Evolutionary conservation across 1,139 yeast species (phyloP), one percentile per base, ranked within the genome.

Genomic region (Debaryomycetaceae sp.): DNA sequence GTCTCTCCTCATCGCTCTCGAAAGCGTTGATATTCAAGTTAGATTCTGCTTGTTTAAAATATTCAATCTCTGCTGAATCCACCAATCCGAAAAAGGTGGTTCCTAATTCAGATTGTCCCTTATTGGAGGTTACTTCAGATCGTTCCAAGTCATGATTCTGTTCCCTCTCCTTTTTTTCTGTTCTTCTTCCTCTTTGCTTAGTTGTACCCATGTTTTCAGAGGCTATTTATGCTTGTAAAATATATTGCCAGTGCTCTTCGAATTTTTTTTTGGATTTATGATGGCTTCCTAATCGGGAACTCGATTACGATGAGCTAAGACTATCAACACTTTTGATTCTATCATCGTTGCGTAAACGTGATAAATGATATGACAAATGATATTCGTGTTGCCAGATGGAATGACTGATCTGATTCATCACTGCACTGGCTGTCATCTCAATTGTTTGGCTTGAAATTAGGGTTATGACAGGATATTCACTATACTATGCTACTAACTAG

Each of bases 11-110:
- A 1, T 78, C 72, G 14, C 76, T 71, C 35, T 81, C 89, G 60
- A 93, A 89, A 0, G 95, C 85, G 63, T 90, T 83, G 39, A 89
- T 78, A 42, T 90, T 83, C 42, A 93, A 71, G 0, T 95, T 87
- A 6, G 91, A 80, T 64, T 91, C 98, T 0, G 97, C 96, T 59
- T 84, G 90, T 58, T 88, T 88, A 70, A 91, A 93, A 63, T 93
- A 93, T 53, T 89, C 97, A 40, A 88, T 66, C 63, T 93, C 97
- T 40, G 80, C 78, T 7, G 90, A 68, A 61, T 89, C 96, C 11
- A 93, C 86, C 36, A 91, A 75, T 22, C 98, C 98, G 64, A 84
- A 91, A 60, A 91, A 93, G 3, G 75, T 60, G 33, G 60, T 51
- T 47, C 47, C 57, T 49, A 33, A 47, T 14, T 43, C 50, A 40